phyloP scores from a whole-genome alignment of 2,329 filamentous ascomycete species.

The Pseudogymnoascus sp. region DNA sequence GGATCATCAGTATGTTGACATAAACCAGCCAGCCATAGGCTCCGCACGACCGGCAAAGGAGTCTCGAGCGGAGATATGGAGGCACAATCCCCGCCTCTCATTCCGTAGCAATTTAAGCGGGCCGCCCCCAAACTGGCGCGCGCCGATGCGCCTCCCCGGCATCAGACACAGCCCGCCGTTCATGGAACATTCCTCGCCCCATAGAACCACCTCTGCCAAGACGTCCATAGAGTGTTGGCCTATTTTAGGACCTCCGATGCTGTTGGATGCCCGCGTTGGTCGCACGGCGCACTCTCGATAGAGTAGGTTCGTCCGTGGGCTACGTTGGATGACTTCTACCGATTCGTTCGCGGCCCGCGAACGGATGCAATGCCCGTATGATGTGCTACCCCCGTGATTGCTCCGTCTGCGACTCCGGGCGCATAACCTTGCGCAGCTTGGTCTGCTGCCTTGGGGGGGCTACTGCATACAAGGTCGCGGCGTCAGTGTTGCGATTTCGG shows the following conservation, averaged over 20 bases:
- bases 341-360: neutral
- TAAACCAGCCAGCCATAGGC: neutral
- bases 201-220: neutral
- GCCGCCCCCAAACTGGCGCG: conserved; percentile 4
- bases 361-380: neutral
- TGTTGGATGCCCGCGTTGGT: neutral
- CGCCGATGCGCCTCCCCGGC: neutral
- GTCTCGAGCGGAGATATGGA: neutral
- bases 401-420: neutral
- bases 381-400: neutral
- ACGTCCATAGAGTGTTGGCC: neutral
- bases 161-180: neutral
- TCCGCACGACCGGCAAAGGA: neutral
- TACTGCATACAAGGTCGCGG: neutral
- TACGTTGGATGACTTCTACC: neutral
- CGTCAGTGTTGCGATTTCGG: neutral
- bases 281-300: neutral
- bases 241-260: neutral
- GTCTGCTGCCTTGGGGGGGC: neutral
- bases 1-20: neutral
- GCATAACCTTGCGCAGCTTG: neutral
- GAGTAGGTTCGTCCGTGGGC: neutral
- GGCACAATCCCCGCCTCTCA: neutral
- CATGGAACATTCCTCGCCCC: conserved; percentile 4
- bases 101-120: neutral